Percentiles rank a stretch among this genome's conserved stretches.
Evolutionary conservation across 73 alveolate genomes (phyloP).

Genomic region (Paramecium pentaurelia): DNA sequence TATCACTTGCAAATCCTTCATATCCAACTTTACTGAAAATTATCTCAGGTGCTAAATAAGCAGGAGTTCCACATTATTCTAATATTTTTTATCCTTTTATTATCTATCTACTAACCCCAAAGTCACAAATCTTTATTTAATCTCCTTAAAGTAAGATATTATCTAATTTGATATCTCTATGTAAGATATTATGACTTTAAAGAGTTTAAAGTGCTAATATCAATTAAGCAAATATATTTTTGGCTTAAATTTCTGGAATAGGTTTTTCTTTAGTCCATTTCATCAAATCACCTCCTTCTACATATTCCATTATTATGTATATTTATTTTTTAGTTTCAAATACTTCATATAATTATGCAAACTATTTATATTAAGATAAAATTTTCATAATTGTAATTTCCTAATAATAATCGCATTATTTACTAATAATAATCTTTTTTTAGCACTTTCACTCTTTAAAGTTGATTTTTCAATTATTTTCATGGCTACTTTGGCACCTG

Average conservation of each 20-base stretch:
- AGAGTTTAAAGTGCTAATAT: slow-evolving; percentile 81
- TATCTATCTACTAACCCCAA: slow-evolving; percentile 91
- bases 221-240: slow-evolving; percentile 85
- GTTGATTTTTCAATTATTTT: slow-evolving; percentile 92
- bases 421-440: slow-evolving; percentile 89
- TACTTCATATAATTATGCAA: slow-evolving; percentile 85
- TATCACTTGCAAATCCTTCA: slow-evolving; percentile 93
- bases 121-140: slow-evolving; percentile 93
- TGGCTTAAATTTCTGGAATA: slow-evolving; percentile 86
- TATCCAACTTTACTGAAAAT: slow-evolving; percentile 89
- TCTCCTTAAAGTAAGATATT: slow-evolving; percentile 90
- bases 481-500: slow-evolving; percentile 98
- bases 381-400: slow-evolving; percentile 65
- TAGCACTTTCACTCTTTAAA: slow-evolving; percentile 91
- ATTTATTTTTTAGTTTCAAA: slow-evolving; percentile 91
- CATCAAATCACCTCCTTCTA: slow-evolving; percentile 92
- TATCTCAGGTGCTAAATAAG: slow-evolving; percentile 98
- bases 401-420: slow-evolving; percentile 60
- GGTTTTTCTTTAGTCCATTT: slow-evolving; percentile 88
- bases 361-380: slow-evolving; percentile 58
- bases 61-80: slow-evolving; percentile 99
- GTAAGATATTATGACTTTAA: slow-evolving; percentile 86
- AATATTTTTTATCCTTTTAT: slow-evolving; percentile 81
- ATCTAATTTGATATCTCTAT: slow-evolving; percentile 96
- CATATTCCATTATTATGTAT: slow-evolving; percentile 89